Evolutionary conservation across 2,329 filamentous ascomycete species (phyloP).

Genomic region (Onygenales sp.): DNA sequence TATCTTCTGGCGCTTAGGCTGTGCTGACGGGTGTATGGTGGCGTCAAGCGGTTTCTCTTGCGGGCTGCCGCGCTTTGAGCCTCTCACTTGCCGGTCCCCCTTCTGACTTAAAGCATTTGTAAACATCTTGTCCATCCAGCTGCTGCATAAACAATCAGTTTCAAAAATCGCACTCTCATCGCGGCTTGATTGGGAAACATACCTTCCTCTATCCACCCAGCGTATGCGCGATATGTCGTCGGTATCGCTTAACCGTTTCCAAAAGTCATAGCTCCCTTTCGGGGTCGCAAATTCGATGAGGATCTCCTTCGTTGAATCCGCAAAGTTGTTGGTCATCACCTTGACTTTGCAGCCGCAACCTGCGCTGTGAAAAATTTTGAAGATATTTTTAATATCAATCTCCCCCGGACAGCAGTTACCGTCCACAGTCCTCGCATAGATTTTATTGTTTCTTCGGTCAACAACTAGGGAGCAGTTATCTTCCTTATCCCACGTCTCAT

Average conservation of each 20-base stretch:
- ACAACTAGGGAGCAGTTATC: no score
- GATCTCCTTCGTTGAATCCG: neutral
- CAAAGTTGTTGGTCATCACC: constrained; percentile 2
- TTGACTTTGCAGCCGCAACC: neutral
- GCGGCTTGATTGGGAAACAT: constrained; percentile 5
- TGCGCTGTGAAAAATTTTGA: no score
- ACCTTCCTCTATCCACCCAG: constrained; percentile 17
- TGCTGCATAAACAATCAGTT: constrained; percentile 13
- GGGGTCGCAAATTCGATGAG: constrained; percentile 18
- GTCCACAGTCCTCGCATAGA: no score
- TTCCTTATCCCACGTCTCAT: no score
- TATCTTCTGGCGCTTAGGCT: constrained; percentile 9
- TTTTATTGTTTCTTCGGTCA: no score
- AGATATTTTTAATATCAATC: no score
- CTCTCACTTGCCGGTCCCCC: constrained; percentile 6
- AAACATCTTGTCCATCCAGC: constrained; percentile 26
- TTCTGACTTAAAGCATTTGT: constrained; percentile 1
- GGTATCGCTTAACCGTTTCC: constrained; percentile 8
- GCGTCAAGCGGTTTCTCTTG: neutral
- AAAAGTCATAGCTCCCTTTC: constrained; percentile 16
- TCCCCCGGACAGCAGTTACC: no score
- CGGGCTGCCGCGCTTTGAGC: constrained; percentile 20
- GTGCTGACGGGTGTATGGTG: neutral
- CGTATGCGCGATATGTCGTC: constrained; percentile 3
- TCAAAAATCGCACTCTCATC: neutral